Evolutionary conservation across 2,329 filamentous ascomycete genomes (phyloP), one percentile per base, ranked within the genome.

Genomic region (Calonectria hawksworthii): DNA sequence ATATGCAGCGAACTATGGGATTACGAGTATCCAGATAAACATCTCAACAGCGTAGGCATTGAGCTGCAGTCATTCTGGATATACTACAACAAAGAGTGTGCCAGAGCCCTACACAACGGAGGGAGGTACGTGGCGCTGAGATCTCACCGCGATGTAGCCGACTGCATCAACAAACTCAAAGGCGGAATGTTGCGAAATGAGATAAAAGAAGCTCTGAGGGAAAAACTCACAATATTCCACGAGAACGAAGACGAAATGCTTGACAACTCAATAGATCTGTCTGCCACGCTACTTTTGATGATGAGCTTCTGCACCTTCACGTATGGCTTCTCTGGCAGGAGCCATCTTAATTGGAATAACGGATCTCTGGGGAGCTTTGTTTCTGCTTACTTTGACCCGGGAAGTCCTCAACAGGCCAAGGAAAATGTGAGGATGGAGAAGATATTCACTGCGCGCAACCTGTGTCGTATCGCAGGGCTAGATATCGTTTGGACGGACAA

Each of bases 401-500:
- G 26, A 28, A 52, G 11, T 52, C 11, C 50, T 11, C 50, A 52
- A 14, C 11, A 28, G 11, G 23, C 50, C 11, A 52, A 59, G 16
- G 67, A 51, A 28, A 61, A 59, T n/a, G 52, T 69, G 7, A 61
- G 38, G 13, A 56, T 69, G 34, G 67, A 69, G 21, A 69, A 36
- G 16, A 56, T 69, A 44, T 69, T 61, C 14, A 56, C 51, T 8
- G 67, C 67, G 6, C 67, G 52, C 28, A 69, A 69, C 38, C 7
- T 69, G 5, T 44, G 52, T 26, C 67, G 67, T 16, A 69, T 69
- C 5, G 67, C 52, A 26, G 67, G 67, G 6, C 38, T 69, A 5
- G 52, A 69, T n/a, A 32, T 69, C 18, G 38, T 59, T n/a, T 61
- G 67, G 67, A 69, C 67, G 23, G 67, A 69, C 13, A 59, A 69